Conservation (phyloP, 2,329 filamentous ascomycete species). For the Tympanopsis confertula region DNA sequence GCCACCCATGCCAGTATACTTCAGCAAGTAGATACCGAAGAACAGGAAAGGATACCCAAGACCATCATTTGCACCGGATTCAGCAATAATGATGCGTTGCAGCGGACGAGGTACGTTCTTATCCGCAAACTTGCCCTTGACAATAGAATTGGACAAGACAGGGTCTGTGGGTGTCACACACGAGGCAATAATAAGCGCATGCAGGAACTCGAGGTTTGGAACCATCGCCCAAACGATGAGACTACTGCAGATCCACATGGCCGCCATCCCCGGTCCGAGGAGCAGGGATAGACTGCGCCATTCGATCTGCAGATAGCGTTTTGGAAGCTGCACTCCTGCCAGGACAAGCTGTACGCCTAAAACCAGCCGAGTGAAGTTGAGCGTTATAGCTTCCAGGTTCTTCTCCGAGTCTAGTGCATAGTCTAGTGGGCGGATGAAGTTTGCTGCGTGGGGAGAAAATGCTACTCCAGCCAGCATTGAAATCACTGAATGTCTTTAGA, state of each 20-base stretch:
- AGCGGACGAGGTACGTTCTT: slow-evolving; percentile 56
- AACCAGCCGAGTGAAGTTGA: slow-evolving; percentile 78
- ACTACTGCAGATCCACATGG: slow-evolving; percentile 37
- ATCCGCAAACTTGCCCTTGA: slow-evolving; percentile 64
- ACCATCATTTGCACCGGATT: slow-evolving; percentile 62
- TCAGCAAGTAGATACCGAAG: slow-evolving; percentile 52
- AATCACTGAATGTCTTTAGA: slow-evolving; percentile 47
- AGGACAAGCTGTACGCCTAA: slow-evolving; percentile 83
- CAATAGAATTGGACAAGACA: slow-evolving; percentile 57
- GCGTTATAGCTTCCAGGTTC: slow-evolving; percentile 60
- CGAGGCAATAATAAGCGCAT: slow-evolving; percentile 52
- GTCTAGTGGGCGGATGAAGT: slow-evolving; percentile 63
- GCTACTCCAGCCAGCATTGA: slow-evolving; percentile 68
- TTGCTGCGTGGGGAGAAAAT: slow-evolving; percentile 67
- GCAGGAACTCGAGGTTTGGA: slow-evolving; percentile 54
- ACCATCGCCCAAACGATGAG: slow-evolving; percentile 68
- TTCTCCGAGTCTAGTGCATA: slow-evolving; percentile 49
- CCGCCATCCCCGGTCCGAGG: neutral
- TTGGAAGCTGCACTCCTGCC: slow-evolving; percentile 77
- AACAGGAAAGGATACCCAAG: slow-evolving; percentile 61
- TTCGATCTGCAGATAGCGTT: slow-evolving; percentile 63
- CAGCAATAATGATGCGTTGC: slow-evolving; percentile 50
- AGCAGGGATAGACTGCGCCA: slow-evolving; percentile 44
- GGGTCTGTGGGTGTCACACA: slow-evolving; percentile 64
- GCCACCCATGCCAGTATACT: slow-evolving; percentile 40